Evolutionary conservation across 2,329 filamentous ascomycete genomes (phyloP).

Genomic region (Fusarium compactum): DNA sequence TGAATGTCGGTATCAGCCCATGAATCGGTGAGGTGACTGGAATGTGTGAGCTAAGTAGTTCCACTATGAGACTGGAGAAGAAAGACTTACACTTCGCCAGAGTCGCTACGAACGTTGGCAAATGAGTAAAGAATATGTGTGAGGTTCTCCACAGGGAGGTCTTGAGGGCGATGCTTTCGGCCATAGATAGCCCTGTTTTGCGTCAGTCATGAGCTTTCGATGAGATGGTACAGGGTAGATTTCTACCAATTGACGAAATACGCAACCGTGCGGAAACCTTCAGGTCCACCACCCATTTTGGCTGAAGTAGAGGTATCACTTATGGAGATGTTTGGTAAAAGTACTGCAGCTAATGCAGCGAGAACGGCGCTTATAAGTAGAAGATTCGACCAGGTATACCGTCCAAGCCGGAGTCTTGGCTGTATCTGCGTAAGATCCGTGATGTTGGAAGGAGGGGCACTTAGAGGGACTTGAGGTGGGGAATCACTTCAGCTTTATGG

Average conservation of each 20-base stretch:
- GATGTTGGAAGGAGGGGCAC: slow-evolving; percentile 39
- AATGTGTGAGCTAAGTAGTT: slow-evolving; percentile 11
- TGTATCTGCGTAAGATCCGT: slow-evolving; percentile 34
- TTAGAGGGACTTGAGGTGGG: slow-evolving; percentile 28
- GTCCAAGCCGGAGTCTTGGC: slow-evolving; percentile 16
- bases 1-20: slow-evolving; percentile 81
- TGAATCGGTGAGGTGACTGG: slow-evolving; percentile 66
- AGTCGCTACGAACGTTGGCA: slow-evolving; percentile 83
- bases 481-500: slow-evolving; percentile 25
- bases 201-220: slow-evolving; percentile 2
- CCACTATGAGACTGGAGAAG: neutral
- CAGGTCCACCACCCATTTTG: slow-evolving; percentile 59
- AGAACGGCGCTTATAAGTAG: slow-evolving; percentile 19
- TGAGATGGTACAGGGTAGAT: slow-evolving; percentile 1
- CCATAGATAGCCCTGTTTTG: slow-evolving; percentile 80
- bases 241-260: slow-evolving; percentile 78
- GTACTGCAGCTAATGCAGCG: slow-evolving; percentile 14
- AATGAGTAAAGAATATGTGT: slow-evolving; percentile 94
- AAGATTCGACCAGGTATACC: slow-evolving; percentile 25
- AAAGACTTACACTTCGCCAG: slow-evolving; percentile 76
- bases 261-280: slow-evolving; percentile 73
- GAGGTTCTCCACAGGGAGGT: slow-evolving; percentile 82
- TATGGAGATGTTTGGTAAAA: slow-evolving; percentile 18
- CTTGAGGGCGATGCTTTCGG: slow-evolving; percentile 85
- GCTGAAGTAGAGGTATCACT: neutral